phyloP scores from a whole-genome alignment of 1,284 basidiomycete genomes.

The Austroboletus novae-zelandiae region DNA sequence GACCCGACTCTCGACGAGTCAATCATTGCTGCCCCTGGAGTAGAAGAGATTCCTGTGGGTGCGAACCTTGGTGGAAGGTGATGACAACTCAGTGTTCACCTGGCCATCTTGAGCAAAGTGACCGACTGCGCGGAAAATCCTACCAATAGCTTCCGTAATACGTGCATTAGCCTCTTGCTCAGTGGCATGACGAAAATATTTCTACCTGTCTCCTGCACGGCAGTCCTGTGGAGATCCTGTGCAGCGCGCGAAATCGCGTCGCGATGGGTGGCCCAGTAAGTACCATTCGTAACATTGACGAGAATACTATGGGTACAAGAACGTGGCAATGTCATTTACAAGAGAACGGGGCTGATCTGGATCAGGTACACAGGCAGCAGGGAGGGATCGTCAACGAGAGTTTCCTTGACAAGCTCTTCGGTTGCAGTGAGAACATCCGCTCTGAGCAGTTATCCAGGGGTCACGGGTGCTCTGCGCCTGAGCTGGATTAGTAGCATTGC shows the following conservation, averaged over 20 bases:
- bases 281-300: conserved; percentile 56
- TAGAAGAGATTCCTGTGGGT: conserved; percentile 13
- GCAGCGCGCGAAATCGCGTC: conserved; percentile 55
- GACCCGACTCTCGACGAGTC: conserved; percentile 5
- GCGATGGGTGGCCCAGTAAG: conserved; percentile 65
- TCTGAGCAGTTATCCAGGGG: conserved; percentile 22
- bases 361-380: conserved; percentile 44
- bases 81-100: not conserved
- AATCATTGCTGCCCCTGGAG: conserved; percentile 1
- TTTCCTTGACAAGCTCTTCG: conserved; percentile 12
- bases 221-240: conserved; percentile 43
- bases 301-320: conserved; percentile 63
- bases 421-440: conserved; percentile 4
- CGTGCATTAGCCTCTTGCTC: conserved; percentile 64
- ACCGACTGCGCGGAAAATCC: conserved; percentile 53
- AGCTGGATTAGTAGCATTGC: conserved; percentile 27
- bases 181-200: conserved; percentile 40
- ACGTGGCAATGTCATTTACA: conserved; percentile 57
- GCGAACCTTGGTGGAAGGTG: conserved; percentile 27
- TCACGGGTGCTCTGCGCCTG: conserved; percentile 34
- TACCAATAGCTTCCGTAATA: conserved; percentile 61
- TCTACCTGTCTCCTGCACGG: conserved; percentile 40
- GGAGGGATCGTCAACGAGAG: conserved; percentile 47
- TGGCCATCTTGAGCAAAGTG: conserved; percentile 26
- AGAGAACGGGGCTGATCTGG: conserved; percentile 43